Percentiles rank a stretch among this genome's conserved stretches.
These are phyloP conservation scores for Yarrowia yakushimensis DNA, from an alignment of 805 yeast species.

Conservation along the genomic window DNA sequence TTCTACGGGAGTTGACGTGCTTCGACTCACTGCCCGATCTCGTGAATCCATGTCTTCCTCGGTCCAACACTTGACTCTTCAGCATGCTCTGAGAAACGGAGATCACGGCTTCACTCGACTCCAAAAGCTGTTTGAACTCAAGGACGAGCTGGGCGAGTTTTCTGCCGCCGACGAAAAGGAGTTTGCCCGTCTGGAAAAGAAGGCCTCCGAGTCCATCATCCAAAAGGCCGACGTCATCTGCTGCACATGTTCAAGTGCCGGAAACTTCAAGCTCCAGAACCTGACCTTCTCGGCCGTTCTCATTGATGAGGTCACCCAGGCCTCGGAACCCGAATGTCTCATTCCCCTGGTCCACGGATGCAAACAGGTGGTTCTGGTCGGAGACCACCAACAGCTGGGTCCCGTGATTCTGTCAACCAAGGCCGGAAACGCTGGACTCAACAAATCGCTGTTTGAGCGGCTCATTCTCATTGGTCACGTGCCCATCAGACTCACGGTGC, in stretches of 20 bases:
- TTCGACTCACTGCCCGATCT: conserved; percentile 69
- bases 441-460: conserved; percentile 84
- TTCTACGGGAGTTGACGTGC: conserved; percentile 69
- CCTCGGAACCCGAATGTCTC: conserved; percentile 86
- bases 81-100: conserved; percentile 49
- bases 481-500: conserved; percentile 85
- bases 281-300: conserved; percentile 70
- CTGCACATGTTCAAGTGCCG: conserved; percentile 91
- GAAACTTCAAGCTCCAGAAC: conserved; percentile 58
- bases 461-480: conserved; percentile 74
- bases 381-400: conserved; percentile 94
- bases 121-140: conserved; percentile 54
- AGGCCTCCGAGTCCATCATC: conserved; percentile 51
- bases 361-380: conserved; percentile 82
- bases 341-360: conserved; percentile 89
- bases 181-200: conserved; percentile 44
- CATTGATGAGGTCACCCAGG: conserved; percentile 92
- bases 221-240: conserved; percentile 72
- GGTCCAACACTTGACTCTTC: conserved; percentile 56
- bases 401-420: conserved; percentile 79
- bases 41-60: conserved; percentile 77
- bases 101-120: conserved; percentile 41
- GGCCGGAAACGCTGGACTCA: conserved; percentile 83
- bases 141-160: conserved; percentile 66
- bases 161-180: conserved; percentile 50